Conservation (phyloP, 306 rosid species). For the Albizia julibrissin region DNA sequence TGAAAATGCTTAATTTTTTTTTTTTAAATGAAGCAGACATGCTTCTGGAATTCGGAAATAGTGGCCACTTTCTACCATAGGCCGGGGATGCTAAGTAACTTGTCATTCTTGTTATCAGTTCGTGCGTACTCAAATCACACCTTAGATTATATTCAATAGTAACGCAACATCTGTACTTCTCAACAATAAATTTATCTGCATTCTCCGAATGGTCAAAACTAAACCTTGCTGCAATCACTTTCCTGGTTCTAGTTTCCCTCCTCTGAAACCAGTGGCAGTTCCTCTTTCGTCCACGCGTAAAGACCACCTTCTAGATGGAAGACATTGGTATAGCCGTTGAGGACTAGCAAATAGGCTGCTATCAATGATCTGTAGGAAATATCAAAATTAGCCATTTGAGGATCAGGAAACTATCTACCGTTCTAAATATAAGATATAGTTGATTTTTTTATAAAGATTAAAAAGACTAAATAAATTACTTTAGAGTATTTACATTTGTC, state of each 20-base stretch:
- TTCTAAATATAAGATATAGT: too few relatives aligned
- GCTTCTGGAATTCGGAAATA: conserved; percentile 18
- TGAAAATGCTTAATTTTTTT: conserved; percentile 4
- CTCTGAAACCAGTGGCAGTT: conserved; percentile 60
- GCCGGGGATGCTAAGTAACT: conserved; percentile 19
- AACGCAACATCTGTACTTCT: conserved; percentile 31
- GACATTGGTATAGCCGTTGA: conserved; percentile 80
- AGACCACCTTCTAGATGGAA: conserved; percentile 97
- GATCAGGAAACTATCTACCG: not conserved
- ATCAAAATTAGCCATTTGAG: conserved; percentile 15
- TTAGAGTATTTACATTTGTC: too few relatives aligned
- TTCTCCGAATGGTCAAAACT: conserved; percentile 56
- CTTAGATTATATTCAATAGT: conserved; percentile 29
- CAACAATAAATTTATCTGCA: conserved; percentile 31
- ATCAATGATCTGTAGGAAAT: conserved; percentile 73
- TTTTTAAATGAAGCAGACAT: conserved; percentile 1
- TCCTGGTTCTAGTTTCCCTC: conserved; percentile 42
- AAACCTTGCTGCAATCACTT: conserved; percentile 21
- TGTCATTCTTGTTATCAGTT: conserved; percentile 17
- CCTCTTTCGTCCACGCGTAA: conserved; percentile 81
- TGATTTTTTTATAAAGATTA: too few relatives aligned
- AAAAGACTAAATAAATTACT: too few relatives aligned
- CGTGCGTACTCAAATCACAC: conserved; percentile 33
- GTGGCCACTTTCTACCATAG: conserved; percentile 18
- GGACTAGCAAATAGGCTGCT: conserved; percentile 94